Evolutionary conservation across 306 rosid species (phyloP).

Genomic region (Trifolium dubium): DNA sequence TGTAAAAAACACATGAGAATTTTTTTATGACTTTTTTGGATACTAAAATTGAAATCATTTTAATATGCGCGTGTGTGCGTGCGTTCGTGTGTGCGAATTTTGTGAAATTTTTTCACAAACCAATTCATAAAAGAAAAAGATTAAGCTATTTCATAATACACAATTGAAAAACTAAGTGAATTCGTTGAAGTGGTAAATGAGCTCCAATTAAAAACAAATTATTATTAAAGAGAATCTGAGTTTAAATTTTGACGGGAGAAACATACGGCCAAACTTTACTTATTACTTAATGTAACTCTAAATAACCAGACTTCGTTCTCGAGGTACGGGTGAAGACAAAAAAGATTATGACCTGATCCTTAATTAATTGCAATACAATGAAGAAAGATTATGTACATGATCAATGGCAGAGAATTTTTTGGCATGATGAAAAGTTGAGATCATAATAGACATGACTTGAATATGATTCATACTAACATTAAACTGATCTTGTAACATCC

Average conservation of each 20-base stretch:
- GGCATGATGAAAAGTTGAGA: slow-evolving; percentile 91
- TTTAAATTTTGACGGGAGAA: too few species aligned
- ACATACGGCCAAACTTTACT: not conserved
- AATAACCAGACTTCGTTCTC: not conserved
- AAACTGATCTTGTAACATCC: slow-evolving; percentile 97
- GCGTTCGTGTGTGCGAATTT: too few species aligned
- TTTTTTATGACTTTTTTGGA: too few species aligned
- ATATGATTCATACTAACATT: slow-evolving; percentile 97
- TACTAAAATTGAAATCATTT: too few species aligned
- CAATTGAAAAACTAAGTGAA: not conserved
- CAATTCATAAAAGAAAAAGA: not conserved
- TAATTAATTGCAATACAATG: slow-evolving; percentile 16
- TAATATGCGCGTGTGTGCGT: too few species aligned
- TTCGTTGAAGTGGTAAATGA: not conserved
- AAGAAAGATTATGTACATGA: slow-evolving; percentile 61
- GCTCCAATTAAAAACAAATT: too few species aligned
- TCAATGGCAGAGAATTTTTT: slow-evolving; percentile 85
- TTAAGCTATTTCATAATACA: not conserved
- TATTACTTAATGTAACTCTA: not conserved
- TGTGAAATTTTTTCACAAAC: too few species aligned
- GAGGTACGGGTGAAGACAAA: not conserved
- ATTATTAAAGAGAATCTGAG: not conserved
- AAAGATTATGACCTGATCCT: slow-evolving; percentile 8
- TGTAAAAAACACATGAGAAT: too few species aligned
- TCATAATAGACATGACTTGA: slow-evolving; percentile 94